Conservation (phyloP, 1,139 yeast genomes). For the Martiniozyma asiatica region DNA sequence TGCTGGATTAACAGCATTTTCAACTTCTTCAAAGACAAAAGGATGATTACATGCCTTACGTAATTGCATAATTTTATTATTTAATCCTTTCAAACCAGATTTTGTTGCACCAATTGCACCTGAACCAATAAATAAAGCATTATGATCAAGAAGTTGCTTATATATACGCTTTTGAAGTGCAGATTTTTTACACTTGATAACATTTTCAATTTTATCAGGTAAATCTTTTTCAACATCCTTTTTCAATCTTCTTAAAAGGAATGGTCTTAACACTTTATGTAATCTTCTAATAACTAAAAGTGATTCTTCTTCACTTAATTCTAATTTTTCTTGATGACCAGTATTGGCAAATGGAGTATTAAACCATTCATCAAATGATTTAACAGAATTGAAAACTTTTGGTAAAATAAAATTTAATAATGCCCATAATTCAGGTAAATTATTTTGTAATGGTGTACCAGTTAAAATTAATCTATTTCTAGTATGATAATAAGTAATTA, state of each 20-base stretch:
- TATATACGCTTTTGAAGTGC: constrained; percentile 72
- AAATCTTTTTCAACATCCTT: constrained; percentile 95
- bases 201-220: constrained; percentile 92
- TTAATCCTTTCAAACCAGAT: constrained; percentile 68
- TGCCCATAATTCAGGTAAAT: constrained; percentile 80
- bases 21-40: constrained; percentile 91
- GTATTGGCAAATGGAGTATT: constrained; percentile 78
- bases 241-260: constrained; percentile 84
- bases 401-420: constrained; percentile 67
- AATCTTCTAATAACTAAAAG: constrained; percentile 86
- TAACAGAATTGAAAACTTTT: constrained; percentile 70
- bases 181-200: constrained; percentile 88
- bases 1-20: constrained; percentile 69
- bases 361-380: constrained; percentile 83
- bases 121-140: constrained; percentile 53
- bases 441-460: constrained; percentile 81
- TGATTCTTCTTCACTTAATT: constrained; percentile 84
- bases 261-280: constrained; percentile 92
- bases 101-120: constrained; percentile 26
- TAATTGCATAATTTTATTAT: constrained; percentile 89
- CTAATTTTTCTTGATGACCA: constrained; percentile 72
- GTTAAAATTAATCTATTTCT: constrained; percentile 71
- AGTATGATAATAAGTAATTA: constrained; percentile 61
- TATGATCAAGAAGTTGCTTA: constrained; percentile 64
- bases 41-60: constrained; percentile 97